Percentiles rank a stretch among this genome's conserved stretches.
Evolutionary conservation across 768 basidiomycete genomes (phyloP).

Genomic region (Lentinula sp.): DNA sequence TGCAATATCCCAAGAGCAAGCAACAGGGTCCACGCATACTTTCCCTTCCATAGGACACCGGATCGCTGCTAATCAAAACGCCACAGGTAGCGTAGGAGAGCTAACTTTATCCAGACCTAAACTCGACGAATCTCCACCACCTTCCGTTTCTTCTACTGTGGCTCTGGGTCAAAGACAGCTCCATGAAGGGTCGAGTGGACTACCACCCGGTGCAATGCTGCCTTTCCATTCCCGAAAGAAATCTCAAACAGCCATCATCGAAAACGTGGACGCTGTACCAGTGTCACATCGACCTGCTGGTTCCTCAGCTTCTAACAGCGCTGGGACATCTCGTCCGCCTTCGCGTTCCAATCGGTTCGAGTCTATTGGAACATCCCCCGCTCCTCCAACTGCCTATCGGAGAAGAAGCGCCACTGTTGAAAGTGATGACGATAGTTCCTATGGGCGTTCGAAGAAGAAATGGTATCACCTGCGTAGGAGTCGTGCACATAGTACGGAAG

Average conservation of each 20-base stretch:
- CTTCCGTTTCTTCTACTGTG: conserved; percentile 44
- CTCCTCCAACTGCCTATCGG: conserved; percentile 8
- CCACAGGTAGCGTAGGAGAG: conserved; percentile 10
- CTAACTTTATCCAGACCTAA: conserved; percentile 13
- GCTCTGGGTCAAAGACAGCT: conserved; percentile 32
- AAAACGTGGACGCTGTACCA: conserved; percentile 37
- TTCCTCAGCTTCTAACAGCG: conserved; percentile 9
- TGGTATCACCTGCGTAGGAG: conserved; percentile 63
- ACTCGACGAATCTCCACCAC: conserved; percentile 36
- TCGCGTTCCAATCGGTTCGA: conserved; percentile 2
- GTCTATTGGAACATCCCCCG: background rate
- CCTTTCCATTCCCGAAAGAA: conserved; percentile 66
- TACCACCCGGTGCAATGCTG: conserved; percentile 62
- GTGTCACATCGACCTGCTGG: conserved; percentile 10
- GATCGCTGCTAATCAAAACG: conserved; percentile 9
- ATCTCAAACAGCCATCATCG: conserved; percentile 84
- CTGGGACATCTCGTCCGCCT: conserved; percentile 7
- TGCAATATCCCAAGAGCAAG: conserved; percentile 41
- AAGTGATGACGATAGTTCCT: conserved; percentile 33
- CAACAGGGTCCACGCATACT: conserved; percentile 51
- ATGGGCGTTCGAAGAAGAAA: conserved; percentile 51
- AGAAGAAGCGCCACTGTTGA: conserved; percentile 12
- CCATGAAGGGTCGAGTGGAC: conserved; percentile 14
- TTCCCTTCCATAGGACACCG: conserved; percentile 58
- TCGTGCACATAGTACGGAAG: conserved; percentile 56